Evolutionary conservation across 495 filamentous ascomycete species (phyloP), one percentile per base, ranked within the genome.

Genomic region (Trichodelitschia bisporula): DNA sequence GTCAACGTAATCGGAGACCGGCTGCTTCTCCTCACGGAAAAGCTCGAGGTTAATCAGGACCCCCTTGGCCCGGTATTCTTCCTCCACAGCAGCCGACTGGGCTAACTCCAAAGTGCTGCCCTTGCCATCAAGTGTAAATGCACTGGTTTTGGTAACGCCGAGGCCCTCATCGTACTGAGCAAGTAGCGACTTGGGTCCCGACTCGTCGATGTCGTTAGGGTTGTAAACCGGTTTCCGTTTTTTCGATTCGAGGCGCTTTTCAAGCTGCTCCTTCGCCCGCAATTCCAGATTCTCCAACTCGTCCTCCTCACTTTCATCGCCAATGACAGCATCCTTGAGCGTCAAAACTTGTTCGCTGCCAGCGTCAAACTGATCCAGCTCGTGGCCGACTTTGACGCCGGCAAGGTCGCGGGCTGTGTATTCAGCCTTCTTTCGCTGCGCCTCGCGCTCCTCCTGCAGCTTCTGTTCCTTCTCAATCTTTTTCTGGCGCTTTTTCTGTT

Each of bases 141-240:
- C 57, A 51, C 90, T 93, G 29, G 66, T 62, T 52, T 84, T 86
- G 55, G 90, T 92, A 32, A 80, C 82, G 24, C 77, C 66, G 28
- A 92, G 90, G 42, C 89, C 83, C 43, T 92, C 84, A 40, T 95
- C 86, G 45, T 97, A 97, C 34, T 97, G 79, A 15, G 68, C 61
- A 27, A 97, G 54, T 17, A 97, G 62, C 2, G 54, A 55, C 29
- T 57, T 61, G 33, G 68, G 56, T 30, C 67, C 73, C 31, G 61
- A 62, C 36, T 72, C 75, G 33, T 68, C 68, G 11, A 66, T 57
- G 27, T 72, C 72, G 39, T 76, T 64, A 2, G 83, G 82, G 41
- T 95, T 75, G 41, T 97, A 97, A 2, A 69, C 66, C 0, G 77
- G 76, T 51, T 77, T 80, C 51, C 77, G 78, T 65, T 86, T 92